Percentiles rank a stretch among this genome's conserved stretches.
phyloP scores from a whole-genome alignment of 2,329 filamentous ascomycete species.

The Didymosphaeria variabile region DNA sequence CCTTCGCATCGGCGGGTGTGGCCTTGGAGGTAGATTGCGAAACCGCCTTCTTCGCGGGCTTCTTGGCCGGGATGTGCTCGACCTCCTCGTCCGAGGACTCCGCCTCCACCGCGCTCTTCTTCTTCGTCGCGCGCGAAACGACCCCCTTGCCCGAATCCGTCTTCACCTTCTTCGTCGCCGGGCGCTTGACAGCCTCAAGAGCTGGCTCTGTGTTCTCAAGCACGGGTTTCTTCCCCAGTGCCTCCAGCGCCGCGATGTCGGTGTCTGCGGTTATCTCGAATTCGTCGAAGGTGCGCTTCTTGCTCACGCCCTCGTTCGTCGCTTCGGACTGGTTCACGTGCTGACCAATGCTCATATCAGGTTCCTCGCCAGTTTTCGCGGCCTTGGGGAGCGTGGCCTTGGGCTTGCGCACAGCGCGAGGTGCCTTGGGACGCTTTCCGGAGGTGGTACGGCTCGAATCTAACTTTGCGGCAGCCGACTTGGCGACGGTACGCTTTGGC shows the following conservation, averaged over 20 bases:
- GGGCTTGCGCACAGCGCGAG: neutral
- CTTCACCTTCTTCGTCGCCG: conserved; percentile 4
- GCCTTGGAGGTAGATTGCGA: neutral
- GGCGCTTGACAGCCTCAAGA: neutral
- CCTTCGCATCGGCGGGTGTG: neutral
- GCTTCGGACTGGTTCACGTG: too few relatives aligned
- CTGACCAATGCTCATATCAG: too few relatives aligned
- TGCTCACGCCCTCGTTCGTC: neutral
- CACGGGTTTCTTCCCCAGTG: neutral
- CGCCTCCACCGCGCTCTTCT: neutral
- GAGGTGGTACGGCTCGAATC: too few relatives aligned
- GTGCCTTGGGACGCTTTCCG: neutral
- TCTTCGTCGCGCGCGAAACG: neutral
- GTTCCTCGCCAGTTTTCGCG: neutral
- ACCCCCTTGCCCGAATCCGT: neutral
- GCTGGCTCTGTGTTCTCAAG: neutral
- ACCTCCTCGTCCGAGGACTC: neutral
- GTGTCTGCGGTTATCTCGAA: neutral
- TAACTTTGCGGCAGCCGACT: neutral
- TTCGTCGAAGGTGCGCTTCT: conserved; percentile 1
- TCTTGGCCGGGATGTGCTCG: neutral
- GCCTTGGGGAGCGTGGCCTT: neutral
- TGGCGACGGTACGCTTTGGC: too few relatives aligned
- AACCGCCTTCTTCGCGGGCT: neutral
- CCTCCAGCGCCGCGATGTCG: neutral